Conservation (phyloP, 2,329 filamentous ascomycete genomes). For the Aspergillus sp. region DNA sequence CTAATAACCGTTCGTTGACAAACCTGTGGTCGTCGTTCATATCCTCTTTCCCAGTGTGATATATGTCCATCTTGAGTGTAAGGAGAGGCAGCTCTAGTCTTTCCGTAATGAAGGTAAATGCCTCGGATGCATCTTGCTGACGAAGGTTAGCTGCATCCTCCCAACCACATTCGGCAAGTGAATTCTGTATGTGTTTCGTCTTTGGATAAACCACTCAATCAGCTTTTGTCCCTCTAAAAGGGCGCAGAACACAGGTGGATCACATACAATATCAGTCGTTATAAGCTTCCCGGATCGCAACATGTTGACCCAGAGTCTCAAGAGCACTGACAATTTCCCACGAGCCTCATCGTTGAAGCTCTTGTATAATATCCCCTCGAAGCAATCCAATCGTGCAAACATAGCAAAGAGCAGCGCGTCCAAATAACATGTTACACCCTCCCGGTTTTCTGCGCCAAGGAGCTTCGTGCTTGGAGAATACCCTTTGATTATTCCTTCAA, state of each 20-base stretch:
- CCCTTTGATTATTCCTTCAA: conserved; percentile 72
- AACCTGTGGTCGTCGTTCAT: conserved; percentile 90
- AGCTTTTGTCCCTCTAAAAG: not conserved
- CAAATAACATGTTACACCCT: conserved; percentile 89
- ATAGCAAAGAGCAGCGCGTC: conserved; percentile 92
- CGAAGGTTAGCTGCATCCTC: conserved; percentile 70
- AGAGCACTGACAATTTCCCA: conserved; percentile 70
- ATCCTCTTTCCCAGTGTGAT: conserved; percentile 82
- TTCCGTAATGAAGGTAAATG: conserved; percentile 91
- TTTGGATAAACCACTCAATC: conserved; percentile 34
- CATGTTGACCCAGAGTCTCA: conserved; percentile 93
- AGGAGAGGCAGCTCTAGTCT: conserved; percentile 83
- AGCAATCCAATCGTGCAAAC: conserved; percentile 87
- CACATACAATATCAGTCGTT: conserved; percentile 71
- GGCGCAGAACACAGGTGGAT: not conserved
- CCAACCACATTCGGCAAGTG: conserved; percentile 86
- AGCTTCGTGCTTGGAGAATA: conserved; percentile 72
- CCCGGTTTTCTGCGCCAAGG: conserved; percentile 81
- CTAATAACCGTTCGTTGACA: conserved; percentile 84
- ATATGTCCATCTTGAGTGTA: conserved; percentile 90
- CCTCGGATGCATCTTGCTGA: conserved; percentile 95
- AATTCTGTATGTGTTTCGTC: conserved; percentile 80
- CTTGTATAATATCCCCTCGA: conserved; percentile 87
- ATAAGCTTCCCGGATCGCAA: conserved; percentile 82
- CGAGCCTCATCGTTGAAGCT: conserved; percentile 71